These are phyloP conservation scores for Exophiala dermatitidis DNA, from an alignment of 2,329 filamentous ascomycete genomes.

Conservation along the genomic window DNA sequence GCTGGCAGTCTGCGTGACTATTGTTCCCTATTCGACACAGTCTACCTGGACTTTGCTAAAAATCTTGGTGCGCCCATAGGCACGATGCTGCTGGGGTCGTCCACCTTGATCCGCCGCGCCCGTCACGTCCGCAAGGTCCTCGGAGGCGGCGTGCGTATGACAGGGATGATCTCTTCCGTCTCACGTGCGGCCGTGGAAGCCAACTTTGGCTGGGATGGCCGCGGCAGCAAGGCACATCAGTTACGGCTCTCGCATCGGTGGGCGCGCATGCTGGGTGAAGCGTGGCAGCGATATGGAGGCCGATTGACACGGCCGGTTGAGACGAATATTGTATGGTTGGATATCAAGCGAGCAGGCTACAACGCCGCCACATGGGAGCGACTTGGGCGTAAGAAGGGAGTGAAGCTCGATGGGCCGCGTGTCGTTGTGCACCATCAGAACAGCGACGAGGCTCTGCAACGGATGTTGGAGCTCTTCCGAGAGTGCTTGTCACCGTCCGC, in stretches of 20 bases:
- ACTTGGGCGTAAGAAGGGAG: too few species aligned
- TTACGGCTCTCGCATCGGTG: background rate
- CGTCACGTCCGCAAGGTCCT: slow-evolving; percentile 31
- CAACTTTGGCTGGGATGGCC: background rate
- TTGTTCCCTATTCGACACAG: slow-evolving; percentile 31
- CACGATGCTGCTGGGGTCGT: slow-evolving; percentile 30
- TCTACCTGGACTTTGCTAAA: slow-evolving; percentile 33
- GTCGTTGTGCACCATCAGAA: too few species aligned
- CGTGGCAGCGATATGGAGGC: slow-evolving; percentile 3
- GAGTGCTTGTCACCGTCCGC: too few species aligned
- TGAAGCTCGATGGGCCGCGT: too few species aligned
- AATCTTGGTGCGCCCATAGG: slow-evolving; percentile 33
- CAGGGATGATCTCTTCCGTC: slow-evolving; percentile 31
- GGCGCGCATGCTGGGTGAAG: background rate
- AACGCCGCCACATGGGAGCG: too few species aligned
- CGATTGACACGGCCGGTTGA: slow-evolving; percentile 1
- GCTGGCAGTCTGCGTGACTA: slow-evolving; percentile 29
- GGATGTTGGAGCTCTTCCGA: too few species aligned
- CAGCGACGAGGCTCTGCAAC: too few species aligned
- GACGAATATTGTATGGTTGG: slow-evolving; percentile 5
- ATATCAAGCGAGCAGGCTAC: background rate
- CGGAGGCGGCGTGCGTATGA: slow-evolving; percentile 32
- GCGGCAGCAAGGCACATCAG: background rate
- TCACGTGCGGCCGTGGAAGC: slow-evolving; percentile 20
- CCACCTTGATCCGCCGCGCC: slow-evolving; percentile 29